Evolutionary conservation across 768 basidiomycete species (phyloP).

Genomic region (Tricholoma saponaceum): DNA sequence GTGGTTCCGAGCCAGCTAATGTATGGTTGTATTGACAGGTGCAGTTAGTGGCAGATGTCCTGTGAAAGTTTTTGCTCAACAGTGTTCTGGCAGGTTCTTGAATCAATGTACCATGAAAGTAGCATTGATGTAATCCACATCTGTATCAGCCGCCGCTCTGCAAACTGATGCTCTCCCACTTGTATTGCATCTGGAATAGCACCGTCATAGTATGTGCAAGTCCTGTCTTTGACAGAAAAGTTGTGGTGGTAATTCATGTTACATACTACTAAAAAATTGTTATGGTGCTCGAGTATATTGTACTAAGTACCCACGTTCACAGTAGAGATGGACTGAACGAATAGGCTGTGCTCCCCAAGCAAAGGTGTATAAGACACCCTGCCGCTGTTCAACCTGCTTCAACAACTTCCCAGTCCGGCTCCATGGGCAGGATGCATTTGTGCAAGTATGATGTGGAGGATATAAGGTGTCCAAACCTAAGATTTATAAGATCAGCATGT

Average conservation of each 20-base stretch:
- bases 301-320: not conserved
- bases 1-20: not conserved
- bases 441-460: not conserved
- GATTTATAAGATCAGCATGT: not conserved
- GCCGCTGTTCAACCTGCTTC: not conserved
- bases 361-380: not conserved
- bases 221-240: not conserved
- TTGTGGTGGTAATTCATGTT: not conserved
- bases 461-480: not conserved
- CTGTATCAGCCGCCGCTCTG: not conserved
- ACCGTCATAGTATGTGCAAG: not conserved
- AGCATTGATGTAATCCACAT: too few species aligned
- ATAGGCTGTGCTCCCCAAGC: not conserved
- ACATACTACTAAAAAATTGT: not conserved
- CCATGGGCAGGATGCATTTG: not conserved
- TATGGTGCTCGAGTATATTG: not conserved
- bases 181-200: not conserved
- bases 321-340: not conserved
- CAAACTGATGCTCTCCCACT: not conserved
- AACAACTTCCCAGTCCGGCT: not conserved
- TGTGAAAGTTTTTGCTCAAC: not conserved
- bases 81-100: not conserved
- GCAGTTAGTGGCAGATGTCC: not conserved
- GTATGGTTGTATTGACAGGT: not conserved
- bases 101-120: not conserved